A percentile compares a stretch with the other conserved stretches of the same genome.
Conservation (phyloP, 2,329 filamentous ascomycete species). For the Phialophora tarda region DNA sequence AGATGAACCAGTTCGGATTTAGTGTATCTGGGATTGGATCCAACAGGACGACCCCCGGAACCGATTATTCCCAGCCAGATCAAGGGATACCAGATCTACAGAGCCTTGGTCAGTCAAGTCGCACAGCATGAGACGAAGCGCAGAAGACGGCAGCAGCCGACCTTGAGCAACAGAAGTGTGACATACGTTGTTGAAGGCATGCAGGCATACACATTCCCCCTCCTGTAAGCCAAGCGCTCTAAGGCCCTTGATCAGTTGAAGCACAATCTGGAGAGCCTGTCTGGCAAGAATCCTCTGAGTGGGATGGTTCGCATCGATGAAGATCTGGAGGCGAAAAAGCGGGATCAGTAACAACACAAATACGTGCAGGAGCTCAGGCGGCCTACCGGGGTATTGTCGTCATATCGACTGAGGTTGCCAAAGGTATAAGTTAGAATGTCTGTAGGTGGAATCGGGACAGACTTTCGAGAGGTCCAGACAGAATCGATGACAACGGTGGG, state of each 20-base stretch:
- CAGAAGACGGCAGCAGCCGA: conserved; percentile 25
- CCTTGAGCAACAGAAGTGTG: conserved; percentile 39
- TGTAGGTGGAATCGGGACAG: conserved; percentile 22
- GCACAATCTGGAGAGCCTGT: conserved; percentile 46
- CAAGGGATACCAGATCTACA: conserved; percentile 49
- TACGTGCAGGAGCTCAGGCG: conserved; percentile 14
- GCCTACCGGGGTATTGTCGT: conserved; percentile 44
- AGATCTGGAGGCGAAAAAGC: conserved; percentile 41
- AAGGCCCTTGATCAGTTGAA: conserved; percentile 50
- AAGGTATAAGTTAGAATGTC: conserved; percentile 53
- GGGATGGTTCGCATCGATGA: conserved; percentile 51
- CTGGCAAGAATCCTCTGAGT: conserved; percentile 46
- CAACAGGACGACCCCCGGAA: conserved; percentile 57
- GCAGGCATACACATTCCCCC: conserved; percentile 53
- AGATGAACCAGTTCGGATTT: conserved; percentile 56
- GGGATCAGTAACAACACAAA: conserved; percentile 10
- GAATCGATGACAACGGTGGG: conserved; percentile 6
- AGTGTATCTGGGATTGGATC: conserved; percentile 58
- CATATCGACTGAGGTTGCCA: conserved; percentile 44
- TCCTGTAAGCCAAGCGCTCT: conserved; percentile 47
- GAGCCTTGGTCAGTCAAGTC: conserved; percentile 23
- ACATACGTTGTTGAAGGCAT: conserved; percentile 51
- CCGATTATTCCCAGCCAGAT: conserved; percentile 52
- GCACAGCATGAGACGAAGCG: conserved; percentile 31
- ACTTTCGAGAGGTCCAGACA: conserved; percentile 27